phyloP scores from a whole-genome alignment of 768 basidiomycete genomes.

The Lentinula edodes region DNA sequence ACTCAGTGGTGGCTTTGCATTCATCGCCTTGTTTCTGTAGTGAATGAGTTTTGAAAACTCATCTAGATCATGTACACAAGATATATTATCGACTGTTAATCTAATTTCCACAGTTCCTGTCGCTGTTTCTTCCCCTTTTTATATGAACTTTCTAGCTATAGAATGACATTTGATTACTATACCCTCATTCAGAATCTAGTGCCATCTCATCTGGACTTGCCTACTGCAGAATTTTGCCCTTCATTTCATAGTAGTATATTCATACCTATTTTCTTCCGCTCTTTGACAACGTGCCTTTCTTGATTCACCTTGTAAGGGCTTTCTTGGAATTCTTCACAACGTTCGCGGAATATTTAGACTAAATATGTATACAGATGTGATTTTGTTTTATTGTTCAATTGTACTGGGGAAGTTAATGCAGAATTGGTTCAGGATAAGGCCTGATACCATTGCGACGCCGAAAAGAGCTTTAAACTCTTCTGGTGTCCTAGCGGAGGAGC shows the following conservation, averaged over 20 bases:
- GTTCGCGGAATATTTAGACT: too few species aligned
- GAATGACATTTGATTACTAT: neutral
- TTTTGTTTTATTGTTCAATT: too few species aligned
- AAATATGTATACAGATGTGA: too few species aligned
- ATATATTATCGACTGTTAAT: neutral
- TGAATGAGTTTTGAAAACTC: neutral
- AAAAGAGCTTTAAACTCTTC: too few species aligned
- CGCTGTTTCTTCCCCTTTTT: neutral
- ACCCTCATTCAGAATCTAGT: neutral
- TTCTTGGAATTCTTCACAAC: too few species aligned
- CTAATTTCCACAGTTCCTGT: neutral
- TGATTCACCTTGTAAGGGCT: neutral
- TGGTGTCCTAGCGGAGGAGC: too few species aligned
- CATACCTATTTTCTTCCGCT: neutral
- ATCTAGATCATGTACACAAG: neutral
- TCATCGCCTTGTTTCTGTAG: conserved; percentile 1
- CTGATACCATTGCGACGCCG: too few species aligned
- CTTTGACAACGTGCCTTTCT: neutral
- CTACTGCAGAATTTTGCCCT: neutral
- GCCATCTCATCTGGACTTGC: neutral
- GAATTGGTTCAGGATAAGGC: too few species aligned
- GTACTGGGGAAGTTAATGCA: too few species aligned
- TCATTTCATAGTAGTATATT: neutral
- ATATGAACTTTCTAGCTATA: neutral
- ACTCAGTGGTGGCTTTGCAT: neutral